Evolutionary conservation across 768 basidiomycete species (phyloP), one percentile per base, ranked within the genome.

Genomic region (Leccinellum luteum): DNA sequence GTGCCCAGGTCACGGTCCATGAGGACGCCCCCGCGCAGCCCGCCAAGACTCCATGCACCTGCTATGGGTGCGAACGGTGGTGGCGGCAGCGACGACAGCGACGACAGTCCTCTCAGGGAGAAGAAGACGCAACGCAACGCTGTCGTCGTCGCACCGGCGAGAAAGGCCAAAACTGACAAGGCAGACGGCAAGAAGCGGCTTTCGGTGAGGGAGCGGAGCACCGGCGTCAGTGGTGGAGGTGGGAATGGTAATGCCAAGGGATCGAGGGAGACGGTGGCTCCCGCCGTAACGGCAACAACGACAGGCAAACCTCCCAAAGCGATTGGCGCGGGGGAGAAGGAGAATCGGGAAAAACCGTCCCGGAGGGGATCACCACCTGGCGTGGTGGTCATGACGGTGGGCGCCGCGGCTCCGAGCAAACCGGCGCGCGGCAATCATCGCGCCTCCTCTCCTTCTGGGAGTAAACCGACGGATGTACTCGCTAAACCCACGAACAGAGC

Each of bases 51-150:
- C 38, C 17, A 8, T n/a, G 60, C 60, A 8, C 64, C 58, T n/a
- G 23, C 19, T 10, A n/a, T 55, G 47, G 63, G 15, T 59, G 28
- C 48, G 14, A 57, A 31, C 31, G 51, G 49, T 27, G n/a, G n/a
- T n/a, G n/a, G 54, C 47, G 19, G 60, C 65, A 78, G 77, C 31
- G 79, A 83, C 61, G 72, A 81, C 4, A 81, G 82, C 49, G 73
- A 81, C 4, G 82, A 83, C 35, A 80, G 76, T n/a, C 84, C 85
- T 0, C 66, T 84, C 47, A 75, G 80, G 56, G 82, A 85, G 57
- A 83, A 77, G 69, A 80, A 74, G 61, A 63, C 74, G 4, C 68
- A 69, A 54, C 64, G 71, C n/a, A 77, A 80, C 44, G 63, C 15
- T 12, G 45, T 25, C 23, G 23, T 25, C 14, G 64, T 34, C 25